Evolutionary conservation across 768 basidiomycete species (phyloP).

Genomic region (Leccinellum rugosiceps): DNA sequence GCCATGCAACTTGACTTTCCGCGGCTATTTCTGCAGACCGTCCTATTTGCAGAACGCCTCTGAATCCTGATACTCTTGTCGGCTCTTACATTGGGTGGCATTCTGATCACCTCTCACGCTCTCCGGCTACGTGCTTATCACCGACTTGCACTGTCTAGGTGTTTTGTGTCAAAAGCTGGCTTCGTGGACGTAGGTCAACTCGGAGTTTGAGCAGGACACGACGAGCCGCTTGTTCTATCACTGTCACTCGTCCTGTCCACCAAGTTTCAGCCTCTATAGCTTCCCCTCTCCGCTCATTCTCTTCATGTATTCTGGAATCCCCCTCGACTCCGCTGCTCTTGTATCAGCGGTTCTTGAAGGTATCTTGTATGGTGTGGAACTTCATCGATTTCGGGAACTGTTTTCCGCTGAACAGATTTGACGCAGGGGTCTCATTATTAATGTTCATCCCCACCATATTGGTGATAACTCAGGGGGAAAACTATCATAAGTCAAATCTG

Average conservation of each 20-base stretch:
- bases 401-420: not conserved
- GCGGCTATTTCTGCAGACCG: not conserved
- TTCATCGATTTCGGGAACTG: not conserved
- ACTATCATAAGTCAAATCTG: not conserved
- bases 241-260: not conserved
- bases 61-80: not conserved
- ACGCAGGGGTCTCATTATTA: not conserved
- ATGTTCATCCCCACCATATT: not conserved
- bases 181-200: not conserved
- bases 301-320: not conserved
- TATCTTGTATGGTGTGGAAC: not conserved
- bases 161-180: not conserved
- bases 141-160: not conserved
- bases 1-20: not conserved
- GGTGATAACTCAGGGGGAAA: not conserved
- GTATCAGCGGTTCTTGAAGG: not conserved
- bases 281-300: not conserved
- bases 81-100: not conserved
- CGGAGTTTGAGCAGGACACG: not conserved
- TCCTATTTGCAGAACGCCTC: not conserved
- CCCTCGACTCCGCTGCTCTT: not conserved
- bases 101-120: not conserved
- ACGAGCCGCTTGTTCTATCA: not conserved
- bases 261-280: not conserved
- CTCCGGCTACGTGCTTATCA: not conserved